Percentiles rank a stretch among this genome's conserved stretches.
Conservation (phyloP, 176 grass and related monocot genomes). For the Lolium multiflorum region DNA sequence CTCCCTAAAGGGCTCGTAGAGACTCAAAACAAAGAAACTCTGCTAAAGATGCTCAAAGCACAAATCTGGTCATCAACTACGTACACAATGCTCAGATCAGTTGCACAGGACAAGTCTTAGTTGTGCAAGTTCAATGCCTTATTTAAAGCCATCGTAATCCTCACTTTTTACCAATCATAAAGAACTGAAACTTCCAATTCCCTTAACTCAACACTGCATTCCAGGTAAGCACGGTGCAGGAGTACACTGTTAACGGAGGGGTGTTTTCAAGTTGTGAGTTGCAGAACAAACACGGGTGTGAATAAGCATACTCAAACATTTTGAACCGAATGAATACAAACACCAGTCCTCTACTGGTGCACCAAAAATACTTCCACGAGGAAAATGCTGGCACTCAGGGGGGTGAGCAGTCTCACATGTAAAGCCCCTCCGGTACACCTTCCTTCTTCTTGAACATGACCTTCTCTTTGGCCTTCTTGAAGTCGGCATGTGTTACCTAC, state of each 20-base stretch:
- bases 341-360: slow-evolving; percentile 18
- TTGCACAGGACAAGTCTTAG: background rate
- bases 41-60: no score
- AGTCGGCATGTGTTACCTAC: slow-evolving; percentile 86
- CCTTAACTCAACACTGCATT: slow-evolving; percentile 7
- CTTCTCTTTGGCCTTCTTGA: slow-evolving; percentile 98
- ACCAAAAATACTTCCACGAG: background rate
- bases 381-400: slow-evolving; percentile 15
- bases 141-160: background rate
- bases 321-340: slow-evolving; percentile 32
- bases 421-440: slow-evolving; percentile 92
- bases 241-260: slow-evolving; percentile 22
- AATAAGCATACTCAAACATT: slow-evolving; percentile 12
- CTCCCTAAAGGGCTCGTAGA: no score
- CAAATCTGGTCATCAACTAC: background rate
- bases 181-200: background rate
- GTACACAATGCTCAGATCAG: no score
- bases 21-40: no score
- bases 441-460: slow-evolving; percentile 99
- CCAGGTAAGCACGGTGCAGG: background rate
- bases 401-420: slow-evolving; percentile 61
- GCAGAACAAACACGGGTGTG: slow-evolving; percentile 16
- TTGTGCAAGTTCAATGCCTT: background rate
- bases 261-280: background rate
- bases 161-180: background rate